Base-by-base conservation (phyloP, 164 flowering plant species). In the Liriodendron chinense region DNA sequence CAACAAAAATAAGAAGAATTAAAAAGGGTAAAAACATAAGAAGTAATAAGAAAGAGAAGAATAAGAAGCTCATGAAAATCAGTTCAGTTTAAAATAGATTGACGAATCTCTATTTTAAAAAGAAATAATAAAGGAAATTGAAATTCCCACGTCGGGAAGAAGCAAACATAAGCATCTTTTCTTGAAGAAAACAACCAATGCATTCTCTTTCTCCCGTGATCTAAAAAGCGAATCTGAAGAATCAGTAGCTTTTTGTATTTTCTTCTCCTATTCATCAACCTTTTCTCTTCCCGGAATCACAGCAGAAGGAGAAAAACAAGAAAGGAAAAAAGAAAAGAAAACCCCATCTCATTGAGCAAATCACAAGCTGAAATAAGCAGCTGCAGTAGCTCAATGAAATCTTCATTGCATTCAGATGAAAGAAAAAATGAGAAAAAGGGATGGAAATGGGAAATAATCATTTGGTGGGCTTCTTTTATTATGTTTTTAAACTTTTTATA, bases 1-100 rank as follows among this genome's bases (percentile, higher is more conserved):
- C 62, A 65, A 57, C 48, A 74, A 70, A 21, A 75, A 26, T 24
- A 75, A 65, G 53, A 67, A 59, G 26, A 68, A 49, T 23, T 24
- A 71, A 64, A 24, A 20, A 47, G 9, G 43, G 67, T 14, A 24
- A 24, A 65, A 65, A 6, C 68, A 65, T 22, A 7, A 7, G 3
- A 3, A 63, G 66, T 63, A 63, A 23, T 13, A n/a, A 61, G 43
- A 61, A 18, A 22, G 64, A 61, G 22, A 5, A 61, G 8, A 1
- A 61, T 20, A 61, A 61, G 64, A n/a, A 20, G 20, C 64, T 5
- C 64, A 61, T 22, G 22, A 9, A 61, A 61, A 61, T 61, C 64
- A 61, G 7, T 18, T 61, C 22, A 18, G 43, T 4, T 34, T 34
- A 34, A 34, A 34, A 34, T 34, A 34, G 3, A 34, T 34, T 7